These are phyloP conservation scores for Chrysoporthe deuterocubensis DNA, from an alignment of 2,329 filamentous ascomycete species.

Conservation along the genomic window DNA sequence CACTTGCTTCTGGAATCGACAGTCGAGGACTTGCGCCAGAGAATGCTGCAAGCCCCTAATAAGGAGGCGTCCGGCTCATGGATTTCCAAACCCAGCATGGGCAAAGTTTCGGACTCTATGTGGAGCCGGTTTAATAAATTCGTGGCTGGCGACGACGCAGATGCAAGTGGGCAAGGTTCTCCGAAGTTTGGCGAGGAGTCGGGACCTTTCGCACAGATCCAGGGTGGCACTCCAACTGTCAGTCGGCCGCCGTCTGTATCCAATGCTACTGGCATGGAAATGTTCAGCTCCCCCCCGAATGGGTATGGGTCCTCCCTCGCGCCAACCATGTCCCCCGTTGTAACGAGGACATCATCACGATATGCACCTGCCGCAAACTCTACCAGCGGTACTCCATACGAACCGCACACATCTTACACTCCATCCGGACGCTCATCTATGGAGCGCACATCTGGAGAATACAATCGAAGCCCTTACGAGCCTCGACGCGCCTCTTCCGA, in stretches of 20 bases:
- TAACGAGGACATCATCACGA: slow-evolving; percentile 53
- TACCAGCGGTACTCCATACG: slow-evolving; percentile 34
- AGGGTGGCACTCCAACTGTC: slow-evolving; percentile 74
- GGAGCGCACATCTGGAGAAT: slow-evolving; percentile 50
- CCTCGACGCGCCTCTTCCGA: slow-evolving; percentile 46
- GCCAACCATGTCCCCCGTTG: slow-evolving; percentile 40
- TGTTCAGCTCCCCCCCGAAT: slow-evolving; percentile 63
- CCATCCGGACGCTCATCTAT: slow-evolving; percentile 47
- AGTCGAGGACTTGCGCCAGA: slow-evolving; percentile 81
- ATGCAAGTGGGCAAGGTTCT: slow-evolving; percentile 62
- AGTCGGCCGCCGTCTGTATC: slow-evolving; percentile 73
- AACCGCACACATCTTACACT: slow-evolving; percentile 35
- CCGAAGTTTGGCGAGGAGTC: slow-evolving; percentile 63
- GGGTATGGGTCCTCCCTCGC: slow-evolving; percentile 38
- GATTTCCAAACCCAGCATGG: slow-evolving; percentile 95
- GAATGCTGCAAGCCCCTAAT: slow-evolving; percentile 78
- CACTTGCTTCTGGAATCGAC: slow-evolving; percentile 73
- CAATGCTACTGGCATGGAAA: slow-evolving; percentile 68
- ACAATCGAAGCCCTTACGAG: slow-evolving; percentile 47
- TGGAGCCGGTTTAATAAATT: slow-evolving; percentile 97
- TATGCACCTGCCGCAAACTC: slow-evolving; percentile 49
- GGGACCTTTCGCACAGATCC: slow-evolving; percentile 82
- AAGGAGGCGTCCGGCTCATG: slow-evolving; percentile 82
- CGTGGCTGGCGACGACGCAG: slow-evolving; percentile 86
- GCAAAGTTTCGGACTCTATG: slow-evolving; percentile 89